Percentiles rank a stretch among this genome's conserved stretches.
Evolutionary conservation across 2,329 filamentous ascomycete species (phyloP).

Genomic region (Stachybotrys chartarum): DNA sequence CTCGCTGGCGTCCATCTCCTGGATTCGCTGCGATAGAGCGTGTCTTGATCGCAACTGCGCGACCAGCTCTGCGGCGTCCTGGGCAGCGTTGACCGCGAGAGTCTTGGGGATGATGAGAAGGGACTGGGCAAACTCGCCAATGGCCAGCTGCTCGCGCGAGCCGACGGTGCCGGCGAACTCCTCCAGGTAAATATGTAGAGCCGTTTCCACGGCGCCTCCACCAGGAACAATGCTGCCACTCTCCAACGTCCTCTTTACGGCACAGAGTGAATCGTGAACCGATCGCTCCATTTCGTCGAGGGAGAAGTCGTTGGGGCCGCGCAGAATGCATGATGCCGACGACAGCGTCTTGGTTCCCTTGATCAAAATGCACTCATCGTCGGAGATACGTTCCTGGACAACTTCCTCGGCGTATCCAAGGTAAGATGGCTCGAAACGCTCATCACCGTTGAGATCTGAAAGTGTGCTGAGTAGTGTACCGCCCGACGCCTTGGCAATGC

Average conservation of each 20-base stretch:
- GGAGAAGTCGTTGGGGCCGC: constrained; percentile 91
- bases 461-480: constrained; percentile 88
- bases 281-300: constrained; percentile 99
- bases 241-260: constrained; percentile 94
- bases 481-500: constrained; percentile 93
- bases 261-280: constrained; percentile 91
- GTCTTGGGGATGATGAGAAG: constrained; percentile 95
- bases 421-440: constrained; percentile 87
- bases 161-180: constrained; percentile 97
- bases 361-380: constrained; percentile 95
- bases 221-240: constrained; percentile 95
- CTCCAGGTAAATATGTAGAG: constrained; percentile 96
- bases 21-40: constrained; percentile 85
- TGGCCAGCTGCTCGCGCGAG: constrained; percentile 93
- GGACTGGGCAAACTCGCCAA: constrained; percentile 93
- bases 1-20: constrained; percentile 75
- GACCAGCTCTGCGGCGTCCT: constrained; percentile 90
- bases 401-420: constrained; percentile 93
- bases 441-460: constrained; percentile 94
- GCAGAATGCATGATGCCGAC: constrained; percentile 91
- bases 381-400: constrained; percentile 95
- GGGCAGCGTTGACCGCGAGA: constrained; percentile 91
- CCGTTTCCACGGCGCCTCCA: constrained; percentile 96
- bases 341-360: constrained; percentile 93
- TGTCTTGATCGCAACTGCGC: constrained; percentile 92